phyloP scores from a whole-genome alignment of 2,329 filamentous ascomycete species.

The Penicillium sp. region DNA sequence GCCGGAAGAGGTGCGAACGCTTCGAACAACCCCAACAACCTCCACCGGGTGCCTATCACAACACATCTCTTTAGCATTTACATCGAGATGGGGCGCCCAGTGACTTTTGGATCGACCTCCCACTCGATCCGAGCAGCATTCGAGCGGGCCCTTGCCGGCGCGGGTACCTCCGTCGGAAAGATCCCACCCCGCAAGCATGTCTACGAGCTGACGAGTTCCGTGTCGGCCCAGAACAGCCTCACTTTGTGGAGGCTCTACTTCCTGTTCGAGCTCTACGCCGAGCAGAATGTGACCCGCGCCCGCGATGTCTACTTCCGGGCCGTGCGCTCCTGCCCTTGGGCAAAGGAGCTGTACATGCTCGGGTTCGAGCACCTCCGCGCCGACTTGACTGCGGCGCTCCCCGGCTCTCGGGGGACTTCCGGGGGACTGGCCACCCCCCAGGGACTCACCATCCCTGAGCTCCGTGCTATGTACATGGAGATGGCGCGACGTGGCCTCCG shows the following conservation, averaged over 20 bases:
- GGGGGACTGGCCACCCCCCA: neutral
- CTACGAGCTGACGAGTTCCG: constrained; percentile 5
- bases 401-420: constrained; percentile 1
- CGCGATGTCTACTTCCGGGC: constrained; percentile 59
- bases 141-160: constrained; percentile 50
- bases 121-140: constrained; percentile 59
- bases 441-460: constrained; percentile 48
- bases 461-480: constrained; percentile 33
- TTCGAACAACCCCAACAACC: neutral
- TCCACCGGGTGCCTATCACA: constrained; percentile 39
- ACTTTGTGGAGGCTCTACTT: constrained; percentile 56
- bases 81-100: constrained; percentile 52
- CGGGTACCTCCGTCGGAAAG: constrained; percentile 3
- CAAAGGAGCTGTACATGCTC: constrained; percentile 60
- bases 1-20: neutral
- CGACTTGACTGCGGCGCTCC: constrained; percentile 13
- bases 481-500: constrained; percentile 6
- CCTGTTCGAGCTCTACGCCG: constrained; percentile 48
- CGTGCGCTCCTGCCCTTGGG: constrained; percentile 62
- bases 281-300: constrained; percentile 39
- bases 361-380: constrained; percentile 52
- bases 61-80: constrained; percentile 58
- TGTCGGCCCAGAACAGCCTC: constrained; percentile 37
- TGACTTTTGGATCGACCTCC: constrained; percentile 48
- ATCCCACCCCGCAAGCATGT: neutral